Evolutionary conservation across 2,329 filamentous ascomycete species (phyloP), one percentile per base, ranked within the genome.

Genomic region (Cladophialophora bantiana): DNA sequence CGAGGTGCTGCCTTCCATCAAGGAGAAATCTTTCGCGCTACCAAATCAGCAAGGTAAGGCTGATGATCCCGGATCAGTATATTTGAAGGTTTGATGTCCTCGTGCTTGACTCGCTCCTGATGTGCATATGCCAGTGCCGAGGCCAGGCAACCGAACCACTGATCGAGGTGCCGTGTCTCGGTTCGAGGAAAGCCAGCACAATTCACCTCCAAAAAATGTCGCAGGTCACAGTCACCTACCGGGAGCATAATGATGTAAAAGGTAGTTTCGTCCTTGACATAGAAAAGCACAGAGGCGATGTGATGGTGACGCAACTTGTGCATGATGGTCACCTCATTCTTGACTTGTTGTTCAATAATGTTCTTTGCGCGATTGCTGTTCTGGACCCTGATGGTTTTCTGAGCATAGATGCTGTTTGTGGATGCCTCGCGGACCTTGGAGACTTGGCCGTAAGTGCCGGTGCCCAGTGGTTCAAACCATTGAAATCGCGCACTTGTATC

Each of bases 161-260:
- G 31, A 36, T 55, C 53, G 34, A 55, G 53, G 34, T 36, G 53
- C 18, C 53, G 15, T 7, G 34, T 55, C 53, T 55, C 53, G 5
- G 53, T 36, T 13, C 53, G 53, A 4, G 53, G 53, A 12, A 55
- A 55, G 15, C 53, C 53, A 7, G 31, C 53, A 55, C 53, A 55
- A 18, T 55, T 55, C n/a, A 35, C 53, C 18, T 55, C 53, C 53
- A 55, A 36, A 12, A 55, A 55, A 55, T 55, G 53, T 34, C 53
- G 53, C 7, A 55, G 53, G 32, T 55, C 53, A 31, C 35, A 55
- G 53, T 55, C 53, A 31, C 31, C 53, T 9, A 55, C 53, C 1
- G 53, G 53, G n/a, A 55, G 53, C 53, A 55, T 55, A 12, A 55
- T 55, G 53, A 55, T 55, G 53, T 20, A 55, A 7, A 55, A 55